Percentiles rank a stretch among this genome's conserved stretches.
phyloP scores from a whole-genome alignment of 2,329 filamentous ascomycete genomes.

The Colletotrichum orbiculare region DNA sequence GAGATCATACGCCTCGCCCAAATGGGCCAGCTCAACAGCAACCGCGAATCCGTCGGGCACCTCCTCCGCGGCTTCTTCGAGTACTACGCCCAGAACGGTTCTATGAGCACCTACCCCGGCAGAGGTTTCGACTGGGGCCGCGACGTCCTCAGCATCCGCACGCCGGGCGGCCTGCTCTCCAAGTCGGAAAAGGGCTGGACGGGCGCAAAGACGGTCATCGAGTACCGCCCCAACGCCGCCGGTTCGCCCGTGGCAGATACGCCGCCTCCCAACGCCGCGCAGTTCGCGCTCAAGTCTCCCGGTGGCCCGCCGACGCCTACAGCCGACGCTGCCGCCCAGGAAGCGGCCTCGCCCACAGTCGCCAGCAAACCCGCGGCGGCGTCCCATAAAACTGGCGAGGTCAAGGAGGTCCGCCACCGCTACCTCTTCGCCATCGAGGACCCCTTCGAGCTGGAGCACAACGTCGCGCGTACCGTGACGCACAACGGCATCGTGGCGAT shows the following conservation, averaged over 20 bases:
- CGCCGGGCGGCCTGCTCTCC: conserved; percentile 73
- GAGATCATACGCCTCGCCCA: conserved; percentile 73
- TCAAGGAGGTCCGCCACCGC: conserved; percentile 79
- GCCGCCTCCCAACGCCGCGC: conserved; percentile 3
- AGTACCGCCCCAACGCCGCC: conserved; percentile 32
- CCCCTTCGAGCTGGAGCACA: conserved; percentile 89
- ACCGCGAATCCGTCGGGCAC: conserved; percentile 75
- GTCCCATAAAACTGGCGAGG: conserved; percentile 49
- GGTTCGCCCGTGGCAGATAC: conserved; percentile 18
- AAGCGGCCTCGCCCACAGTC: conserved; percentile 17
- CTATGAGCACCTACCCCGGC: conserved; percentile 60
- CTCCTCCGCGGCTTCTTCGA: conserved; percentile 88
- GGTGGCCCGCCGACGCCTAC: conserved; percentile 12
- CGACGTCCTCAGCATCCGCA: conserved; percentile 83
- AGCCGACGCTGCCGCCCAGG: not conserved
- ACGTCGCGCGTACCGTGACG: conserved; percentile 87
- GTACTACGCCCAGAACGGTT: conserved; percentile 77
- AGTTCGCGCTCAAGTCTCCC: conserved; percentile 2
- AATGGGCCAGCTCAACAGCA: conserved; percentile 71
- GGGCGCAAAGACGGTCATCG: conserved; percentile 75
- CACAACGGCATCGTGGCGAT: conserved; percentile 85
- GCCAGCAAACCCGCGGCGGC: conserved; percentile 17
- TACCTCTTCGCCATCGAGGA: conserved; percentile 93
- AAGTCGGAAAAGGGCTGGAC: conserved; percentile 90
- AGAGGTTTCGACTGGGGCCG: conserved; percentile 83